These are phyloP conservation scores for Coemansia umbellata DNA, from an alignment of 192 early-diverging fungal species.

Conservation along the genomic window DNA sequence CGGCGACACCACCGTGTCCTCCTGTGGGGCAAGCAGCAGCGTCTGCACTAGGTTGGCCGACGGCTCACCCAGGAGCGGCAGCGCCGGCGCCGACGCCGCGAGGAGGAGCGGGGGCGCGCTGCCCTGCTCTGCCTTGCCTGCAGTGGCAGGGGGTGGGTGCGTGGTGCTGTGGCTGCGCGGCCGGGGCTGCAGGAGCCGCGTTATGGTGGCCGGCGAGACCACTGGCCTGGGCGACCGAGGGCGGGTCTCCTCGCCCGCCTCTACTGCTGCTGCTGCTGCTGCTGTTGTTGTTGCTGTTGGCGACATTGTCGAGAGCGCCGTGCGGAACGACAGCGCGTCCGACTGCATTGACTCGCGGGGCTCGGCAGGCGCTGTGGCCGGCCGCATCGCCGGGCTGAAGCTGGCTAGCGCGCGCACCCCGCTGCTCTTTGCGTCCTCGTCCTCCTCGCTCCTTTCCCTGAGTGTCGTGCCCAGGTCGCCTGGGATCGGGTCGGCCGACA, in stretches of 20 bases:
- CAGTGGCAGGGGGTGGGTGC: neutral
- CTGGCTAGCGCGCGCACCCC: neutral
- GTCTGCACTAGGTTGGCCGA: constrained; percentile 1
- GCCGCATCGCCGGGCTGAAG: neutral
- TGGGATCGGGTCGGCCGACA: neutral
- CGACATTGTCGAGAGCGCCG: constrained; percentile 21
- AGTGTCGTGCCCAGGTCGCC: neutral
- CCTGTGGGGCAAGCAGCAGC: neutral
- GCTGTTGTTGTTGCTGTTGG: neutral
- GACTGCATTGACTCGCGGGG: constrained; percentile 6
- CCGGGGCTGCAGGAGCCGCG: neutral
- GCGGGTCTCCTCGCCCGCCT: neutral
- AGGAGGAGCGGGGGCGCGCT: too few species aligned
- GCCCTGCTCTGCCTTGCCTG: too few species aligned
- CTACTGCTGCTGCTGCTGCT: neutral
- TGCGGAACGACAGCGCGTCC: constrained; percentile 43
- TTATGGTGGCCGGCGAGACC: neutral
- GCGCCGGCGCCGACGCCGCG: neutral
- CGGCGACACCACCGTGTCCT: constrained; percentile 17
- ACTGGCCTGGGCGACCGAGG: neutral
- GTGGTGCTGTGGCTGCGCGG: neutral
- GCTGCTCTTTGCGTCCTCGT: neutral
- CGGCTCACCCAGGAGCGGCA: neutral
- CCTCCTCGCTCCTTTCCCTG: constrained; percentile 2
- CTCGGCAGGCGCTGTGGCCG: neutral